These are phyloP conservation scores for Xeromyces bisporus DNA, from an alignment of 495 filamentous ascomycete species.

Conservation along the genomic window DNA sequence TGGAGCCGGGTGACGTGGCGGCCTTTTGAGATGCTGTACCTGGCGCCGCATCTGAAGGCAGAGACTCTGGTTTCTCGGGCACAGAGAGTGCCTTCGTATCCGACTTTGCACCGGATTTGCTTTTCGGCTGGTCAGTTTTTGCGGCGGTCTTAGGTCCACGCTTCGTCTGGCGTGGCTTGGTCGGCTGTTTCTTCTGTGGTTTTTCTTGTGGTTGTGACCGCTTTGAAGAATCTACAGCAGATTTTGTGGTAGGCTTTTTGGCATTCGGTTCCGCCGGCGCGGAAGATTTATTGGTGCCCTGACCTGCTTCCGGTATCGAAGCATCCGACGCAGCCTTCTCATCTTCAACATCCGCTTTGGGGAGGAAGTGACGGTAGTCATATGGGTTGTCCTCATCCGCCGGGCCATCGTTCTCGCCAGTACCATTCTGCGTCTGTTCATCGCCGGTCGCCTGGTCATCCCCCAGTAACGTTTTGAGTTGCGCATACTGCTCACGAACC, in stretches of 20 bases:
- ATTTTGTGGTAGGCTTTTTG: constrained; percentile 3
- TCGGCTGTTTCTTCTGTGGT: background rate
- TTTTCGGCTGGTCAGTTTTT: constrained; percentile 4
- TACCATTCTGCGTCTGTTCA: constrained; percentile 22
- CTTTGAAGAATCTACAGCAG: constrained; percentile 2
- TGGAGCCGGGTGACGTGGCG: constrained; percentile 22
- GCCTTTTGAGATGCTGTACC: constrained; percentile 19
- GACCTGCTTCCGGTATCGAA: constrained; percentile 22
- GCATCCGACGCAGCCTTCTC: constrained; percentile 19
- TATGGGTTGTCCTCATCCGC: constrained; percentile 39
- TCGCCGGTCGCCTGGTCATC: constrained; percentile 23
- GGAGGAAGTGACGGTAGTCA: constrained; percentile 42
- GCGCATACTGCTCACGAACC: constrained; percentile 28
- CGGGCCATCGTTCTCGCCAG: constrained; percentile 25
- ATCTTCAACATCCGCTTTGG: constrained; percentile 18
- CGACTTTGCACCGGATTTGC: constrained; percentile 6
- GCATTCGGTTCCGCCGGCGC: constrained; percentile 15
- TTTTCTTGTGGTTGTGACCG: constrained; percentile 13
- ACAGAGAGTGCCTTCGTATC: constrained; percentile 6
- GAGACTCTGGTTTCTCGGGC: constrained; percentile 10
- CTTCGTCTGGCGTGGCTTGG: constrained; percentile 23
- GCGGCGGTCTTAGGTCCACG: too few relatives aligned
- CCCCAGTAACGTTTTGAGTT: constrained; percentile 26
- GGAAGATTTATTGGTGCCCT: constrained; percentile 16
- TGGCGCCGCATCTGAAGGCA: constrained; percentile 18